Evolutionary conservation across 31 red algal genomes (phyloP), one percentile per base, ranked within the genome.

Genomic region (Endocladia muricata): DNA sequence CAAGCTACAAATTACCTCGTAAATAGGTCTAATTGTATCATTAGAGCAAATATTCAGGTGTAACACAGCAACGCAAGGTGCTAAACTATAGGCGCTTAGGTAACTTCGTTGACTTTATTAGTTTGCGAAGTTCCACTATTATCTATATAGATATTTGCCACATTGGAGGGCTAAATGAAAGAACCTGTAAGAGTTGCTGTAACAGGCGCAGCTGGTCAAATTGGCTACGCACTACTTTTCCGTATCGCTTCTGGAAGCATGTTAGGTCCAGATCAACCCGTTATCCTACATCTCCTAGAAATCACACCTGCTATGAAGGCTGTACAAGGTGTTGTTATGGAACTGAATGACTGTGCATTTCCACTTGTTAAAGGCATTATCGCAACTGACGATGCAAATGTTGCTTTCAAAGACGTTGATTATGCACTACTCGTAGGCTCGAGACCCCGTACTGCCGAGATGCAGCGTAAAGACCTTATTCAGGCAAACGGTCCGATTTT

Each of bases 321-420:
- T 19, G 77, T 98, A 13, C 67, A 80, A 3, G 96, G 91, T 35
- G 96, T 98, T 0, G 84, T 94, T 65, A 98, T 98, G 96, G 96
- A 98, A 62, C 82, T 98, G 23, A 77, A 94, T 62, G 96, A 98
- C 63, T 76, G 96, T n/a, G 96, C 96, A 30, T 98, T 98, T 65
- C 96, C 96, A 23, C 83, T 98, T 43, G 67, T 98, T 38, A 66
- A 85, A 2, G 77, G 82, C 23, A 82, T 98, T 32, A 77, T 47
- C 29, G 87, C 79, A 22, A 98, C 96, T 22, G 73, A 73, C 17
- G 76, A 94, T 56, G 52, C 93, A 39, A 67, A 86, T 6, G 81
- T 88, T 75, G 96, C 88, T 56, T 98, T 98, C 75, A 88, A 80
- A 35, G 96, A 98, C 54, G 83, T 70, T 29, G 67, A 79, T 42